Conservation (phyloP, 2,329 filamentous ascomycete genomes). For the Dryadomyces quercus-mongolicae region DNA sequence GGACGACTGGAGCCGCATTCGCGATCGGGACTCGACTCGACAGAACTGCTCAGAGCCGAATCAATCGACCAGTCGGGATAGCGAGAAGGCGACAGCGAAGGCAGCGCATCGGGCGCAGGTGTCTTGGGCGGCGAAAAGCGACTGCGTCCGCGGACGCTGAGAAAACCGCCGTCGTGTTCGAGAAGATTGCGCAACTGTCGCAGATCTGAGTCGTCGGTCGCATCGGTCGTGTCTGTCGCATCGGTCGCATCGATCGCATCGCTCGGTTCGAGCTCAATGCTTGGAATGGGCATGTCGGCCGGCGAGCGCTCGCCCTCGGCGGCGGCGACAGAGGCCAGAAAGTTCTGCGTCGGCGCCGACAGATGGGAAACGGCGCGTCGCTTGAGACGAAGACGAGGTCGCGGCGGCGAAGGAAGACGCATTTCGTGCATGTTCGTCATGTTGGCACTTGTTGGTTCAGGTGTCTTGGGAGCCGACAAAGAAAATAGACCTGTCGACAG, state of each 20-base stretch:
- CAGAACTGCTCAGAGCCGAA: constrained; percentile 40
- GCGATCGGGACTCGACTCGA: constrained; percentile 45
- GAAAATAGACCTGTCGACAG: constrained; percentile 20
- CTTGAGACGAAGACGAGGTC: constrained; percentile 42
- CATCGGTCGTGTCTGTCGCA: background rate
- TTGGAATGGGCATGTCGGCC: constrained; percentile 47
- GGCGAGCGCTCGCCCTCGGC: constrained; percentile 19
- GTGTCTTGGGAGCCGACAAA: constrained; percentile 22
- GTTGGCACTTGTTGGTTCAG: constrained; percentile 29
- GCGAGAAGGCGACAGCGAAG: constrained; percentile 30
- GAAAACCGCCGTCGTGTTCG: constrained; percentile 11
- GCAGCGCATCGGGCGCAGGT: constrained; percentile 35
- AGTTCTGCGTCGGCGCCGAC: constrained; percentile 49
- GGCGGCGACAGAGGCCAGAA: constrained; percentile 54
- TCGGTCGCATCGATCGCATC: background rate
- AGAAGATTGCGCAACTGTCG: background rate
- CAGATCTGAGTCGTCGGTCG: background rate
- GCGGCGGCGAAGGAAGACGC: constrained; percentile 35
- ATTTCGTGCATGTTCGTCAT: constrained; percentile 18
- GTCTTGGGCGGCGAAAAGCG: constrained; percentile 47
- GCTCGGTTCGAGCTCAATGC: constrained; percentile 48
- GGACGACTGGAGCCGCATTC: constrained; percentile 43
- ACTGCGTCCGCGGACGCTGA: constrained; percentile 23
- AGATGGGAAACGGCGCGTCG: constrained; percentile 38
- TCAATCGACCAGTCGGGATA: constrained; percentile 49